Conservation (phyloP, 768 basidiomycete genomes). For the Pluteus cervinus region DNA sequence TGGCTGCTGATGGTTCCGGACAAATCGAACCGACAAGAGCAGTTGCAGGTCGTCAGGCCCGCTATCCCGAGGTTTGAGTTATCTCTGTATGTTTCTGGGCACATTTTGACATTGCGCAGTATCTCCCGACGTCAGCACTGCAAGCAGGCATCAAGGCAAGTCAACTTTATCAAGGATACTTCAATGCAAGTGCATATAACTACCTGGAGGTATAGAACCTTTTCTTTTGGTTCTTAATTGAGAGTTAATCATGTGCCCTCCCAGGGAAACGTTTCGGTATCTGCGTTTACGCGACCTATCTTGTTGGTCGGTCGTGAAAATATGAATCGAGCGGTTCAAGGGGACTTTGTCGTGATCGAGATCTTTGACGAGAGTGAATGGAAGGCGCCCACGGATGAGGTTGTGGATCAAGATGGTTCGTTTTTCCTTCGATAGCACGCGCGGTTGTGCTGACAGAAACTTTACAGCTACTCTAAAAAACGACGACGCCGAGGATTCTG, state of each 20-base stretch:
- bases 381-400: conserved; percentile 89
- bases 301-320: conserved; percentile 84
- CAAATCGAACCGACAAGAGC: conserved; percentile 60
- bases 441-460: no score
- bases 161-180: conserved; percentile 85
- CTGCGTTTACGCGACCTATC: conserved; percentile 69
- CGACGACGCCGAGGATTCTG: conserved; percentile 79
- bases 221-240: not conserved
- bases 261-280: conserved; percentile 77
- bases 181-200: conserved; percentile 93
- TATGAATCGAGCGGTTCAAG: conserved; percentile 94
- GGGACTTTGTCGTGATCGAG: conserved; percentile 89
- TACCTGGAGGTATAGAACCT: conserved; percentile 73
- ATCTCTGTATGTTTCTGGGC: not conserved
- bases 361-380: conserved; percentile 84
- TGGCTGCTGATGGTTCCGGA: conserved; percentile 63
- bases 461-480: conserved; percentile 69
- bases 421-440: conserved; percentile 8
- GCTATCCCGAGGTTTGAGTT: conserved; percentile 8
- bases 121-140: conserved; percentile 66
- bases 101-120: conserved; percentile 39
- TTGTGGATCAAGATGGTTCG: conserved; percentile 88
- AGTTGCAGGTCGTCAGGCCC: conserved; percentile 57
- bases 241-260: not conserved
- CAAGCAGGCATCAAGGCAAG: conserved; percentile 83